Percentiles rank a stretch among this genome's conserved stretches.
Conservation (phyloP, 2,329 filamentous ascomycete species). For the Harringtonia lauricola region DNA sequence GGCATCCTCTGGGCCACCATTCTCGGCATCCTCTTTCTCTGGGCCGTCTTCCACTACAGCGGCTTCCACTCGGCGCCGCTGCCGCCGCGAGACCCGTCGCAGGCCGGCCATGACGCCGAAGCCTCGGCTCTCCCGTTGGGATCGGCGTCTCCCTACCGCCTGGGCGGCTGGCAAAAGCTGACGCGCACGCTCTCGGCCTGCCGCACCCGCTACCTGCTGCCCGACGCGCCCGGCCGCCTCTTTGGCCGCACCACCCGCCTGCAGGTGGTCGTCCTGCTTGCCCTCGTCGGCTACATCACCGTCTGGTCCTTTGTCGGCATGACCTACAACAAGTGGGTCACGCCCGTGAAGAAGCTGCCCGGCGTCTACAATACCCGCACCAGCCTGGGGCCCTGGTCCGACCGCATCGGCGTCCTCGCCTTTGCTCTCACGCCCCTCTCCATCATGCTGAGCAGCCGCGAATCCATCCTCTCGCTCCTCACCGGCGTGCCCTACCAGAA, state of each 20-base stretch:
- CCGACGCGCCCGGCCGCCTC: conserved; percentile 42
- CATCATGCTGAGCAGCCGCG: conserved; percentile 54
- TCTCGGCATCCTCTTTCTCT: conserved; percentile 30
- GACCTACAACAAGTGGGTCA: conserved; percentile 57
- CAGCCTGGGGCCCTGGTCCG: conserved; percentile 54
- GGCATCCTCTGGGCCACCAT: conserved; percentile 39
- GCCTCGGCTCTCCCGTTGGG: conserved; percentile 7
- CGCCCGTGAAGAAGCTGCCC: conserved; percentile 47
- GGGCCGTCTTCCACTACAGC: conserved; percentile 17
- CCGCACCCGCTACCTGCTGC: conserved; percentile 44
- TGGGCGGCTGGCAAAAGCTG: conserved; percentile 15
- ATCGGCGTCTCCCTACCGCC: conserved; percentile 6
- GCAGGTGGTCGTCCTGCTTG: conserved; percentile 50
- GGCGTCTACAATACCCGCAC: conserved; percentile 52
- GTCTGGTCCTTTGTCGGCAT: conserved; percentile 62
- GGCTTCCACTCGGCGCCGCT: neutral
- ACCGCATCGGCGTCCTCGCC: conserved; percentile 59
- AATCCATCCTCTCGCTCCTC: conserved; percentile 57
- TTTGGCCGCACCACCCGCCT: conserved; percentile 60
- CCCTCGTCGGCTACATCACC: conserved; percentile 50
- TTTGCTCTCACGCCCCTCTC: conserved; percentile 65
- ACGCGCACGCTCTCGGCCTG: conserved; percentile 27
- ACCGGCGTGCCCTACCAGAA: conserved; percentile 67
- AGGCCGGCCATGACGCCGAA: neutral
- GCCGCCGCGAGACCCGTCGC: neutral